phyloP scores from a whole-genome alignment of 768 basidiomycete species.

The Mycena crocata region DNA sequence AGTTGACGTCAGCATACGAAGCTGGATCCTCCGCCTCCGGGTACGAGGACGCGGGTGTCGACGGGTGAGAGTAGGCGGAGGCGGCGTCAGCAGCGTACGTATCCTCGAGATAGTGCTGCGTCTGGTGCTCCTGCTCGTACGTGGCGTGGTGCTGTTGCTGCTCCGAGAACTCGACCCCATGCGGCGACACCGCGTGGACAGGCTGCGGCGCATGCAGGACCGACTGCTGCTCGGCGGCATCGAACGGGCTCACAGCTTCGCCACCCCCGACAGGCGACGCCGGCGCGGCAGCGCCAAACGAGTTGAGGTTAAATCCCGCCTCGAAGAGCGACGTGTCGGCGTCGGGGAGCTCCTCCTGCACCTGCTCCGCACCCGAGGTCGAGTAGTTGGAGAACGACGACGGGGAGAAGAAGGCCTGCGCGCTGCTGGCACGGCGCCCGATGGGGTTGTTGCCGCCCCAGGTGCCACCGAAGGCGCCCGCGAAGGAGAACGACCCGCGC shows the following conservation, averaged over 20 bases:
- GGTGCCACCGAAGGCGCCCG: constrained; percentile 24
- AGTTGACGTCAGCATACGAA: not conserved
- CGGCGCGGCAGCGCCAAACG: constrained; percentile 31
- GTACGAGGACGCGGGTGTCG: constrained; percentile 11
- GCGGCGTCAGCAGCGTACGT: not conserved
- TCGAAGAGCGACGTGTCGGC: constrained; percentile 62
- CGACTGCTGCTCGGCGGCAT: constrained; percentile 1
- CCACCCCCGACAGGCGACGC: constrained; percentile 14
- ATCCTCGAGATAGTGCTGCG: not conserved
- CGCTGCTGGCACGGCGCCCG: constrained; percentile 47
- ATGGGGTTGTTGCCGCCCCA: constrained; percentile 19
- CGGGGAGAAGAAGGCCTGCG: constrained; percentile 50
- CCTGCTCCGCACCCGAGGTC: constrained; percentile 50
- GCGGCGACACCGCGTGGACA: constrained; percentile 25
- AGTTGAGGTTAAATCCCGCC: constrained; percentile 52
- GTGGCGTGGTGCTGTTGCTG: constrained; percentile 11
- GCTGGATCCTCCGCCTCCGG: not conserved
- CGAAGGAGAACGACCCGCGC: constrained; percentile 29
- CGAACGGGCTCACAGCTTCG: constrained; percentile 30
- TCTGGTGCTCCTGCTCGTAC: constrained; percentile 7
- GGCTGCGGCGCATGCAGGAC: constrained; percentile 32
- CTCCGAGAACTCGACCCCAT: constrained; percentile 20
- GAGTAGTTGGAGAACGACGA: constrained; percentile 46
- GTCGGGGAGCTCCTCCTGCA: constrained; percentile 63
- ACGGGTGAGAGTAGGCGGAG: not conserved